Evolutionary conservation across 441 rosid genomes (phyloP).

Genomic region (Omphalea diandra): DNA sequence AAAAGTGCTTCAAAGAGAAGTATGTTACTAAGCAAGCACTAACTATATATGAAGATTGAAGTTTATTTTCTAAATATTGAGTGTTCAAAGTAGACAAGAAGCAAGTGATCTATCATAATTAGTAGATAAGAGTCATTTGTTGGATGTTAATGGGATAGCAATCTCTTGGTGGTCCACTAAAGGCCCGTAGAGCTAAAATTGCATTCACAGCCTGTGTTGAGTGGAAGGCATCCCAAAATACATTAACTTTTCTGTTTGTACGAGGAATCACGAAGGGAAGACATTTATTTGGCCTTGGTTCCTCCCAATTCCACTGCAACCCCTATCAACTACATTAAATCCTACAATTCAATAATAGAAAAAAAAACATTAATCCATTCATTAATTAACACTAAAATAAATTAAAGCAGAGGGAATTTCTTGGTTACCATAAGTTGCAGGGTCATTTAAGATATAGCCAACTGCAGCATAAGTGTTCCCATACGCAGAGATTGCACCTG

Average conservation of each 20-base stretch:
- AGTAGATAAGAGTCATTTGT: conserved; percentile 52
- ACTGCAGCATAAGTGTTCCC: conserved; percentile 65
- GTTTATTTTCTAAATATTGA: too few species aligned
- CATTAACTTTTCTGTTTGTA: conserved; percentile 34
- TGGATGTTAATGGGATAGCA: conserved; percentile 74
- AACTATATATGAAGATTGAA: too few species aligned
- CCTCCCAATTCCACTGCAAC: conserved; percentile 73
- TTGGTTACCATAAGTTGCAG: conserved; percentile 49
- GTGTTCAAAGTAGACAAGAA: too few species aligned
- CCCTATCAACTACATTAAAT: conserved; percentile 58
- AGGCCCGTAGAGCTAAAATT: conserved; percentile 56
- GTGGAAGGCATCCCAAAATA: conserved; percentile 90
- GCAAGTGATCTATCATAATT: too few species aligned
- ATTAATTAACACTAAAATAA: not conserved
- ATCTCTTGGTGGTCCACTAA: conserved; percentile 54
- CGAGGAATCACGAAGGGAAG: conserved; percentile 55
- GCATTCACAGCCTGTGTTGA: conserved; percentile 62
- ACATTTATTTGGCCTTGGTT: conserved; percentile 66
- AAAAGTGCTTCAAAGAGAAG: too few species aligned
- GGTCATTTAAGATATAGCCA: conserved; percentile 82
- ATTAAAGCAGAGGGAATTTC: not conserved
- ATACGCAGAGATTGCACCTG: conserved; percentile 49
- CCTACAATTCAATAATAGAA: conserved; percentile 35
- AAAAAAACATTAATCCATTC: not conserved
- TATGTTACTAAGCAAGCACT: too few species aligned